phyloP scores from a whole-genome alignment of 805 yeast species.

The Deakozyma indianensis region DNA sequence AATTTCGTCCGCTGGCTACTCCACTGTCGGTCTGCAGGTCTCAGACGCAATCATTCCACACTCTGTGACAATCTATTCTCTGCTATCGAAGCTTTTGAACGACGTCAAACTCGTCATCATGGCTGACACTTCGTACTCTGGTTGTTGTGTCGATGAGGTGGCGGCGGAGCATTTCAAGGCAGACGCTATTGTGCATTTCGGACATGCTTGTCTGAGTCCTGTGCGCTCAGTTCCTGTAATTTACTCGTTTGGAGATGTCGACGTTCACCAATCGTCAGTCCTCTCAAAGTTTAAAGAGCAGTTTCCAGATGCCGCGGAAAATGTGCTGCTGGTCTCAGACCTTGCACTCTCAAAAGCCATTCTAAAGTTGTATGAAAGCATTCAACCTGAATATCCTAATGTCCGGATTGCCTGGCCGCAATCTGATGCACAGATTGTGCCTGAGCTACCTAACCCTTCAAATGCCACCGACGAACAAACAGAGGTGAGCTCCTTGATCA shows the following conservation, averaged over 20 bases:
- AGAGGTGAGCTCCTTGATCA: neutral
- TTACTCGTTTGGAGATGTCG: conserved; percentile 51
- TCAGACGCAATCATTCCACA: conserved; percentile 74
- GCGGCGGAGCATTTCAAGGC: conserved; percentile 88
- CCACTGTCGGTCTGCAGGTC: conserved; percentile 68
- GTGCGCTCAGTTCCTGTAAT: conserved; percentile 59
- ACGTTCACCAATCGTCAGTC: conserved; percentile 26
- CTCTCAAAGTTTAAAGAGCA: conserved; percentile 25
- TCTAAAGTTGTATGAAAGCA: conserved; percentile 22
- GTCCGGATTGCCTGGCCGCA: conserved; percentile 20
- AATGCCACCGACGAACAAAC: neutral
- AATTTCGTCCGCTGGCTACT: conserved; percentile 27
- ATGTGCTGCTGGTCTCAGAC: conserved; percentile 53
- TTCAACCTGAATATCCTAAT: conserved; percentile 21
- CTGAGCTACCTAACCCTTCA: conserved; percentile 1
- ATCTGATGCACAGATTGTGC: conserved; percentile 1
- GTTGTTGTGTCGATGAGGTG: conserved; percentile 94
- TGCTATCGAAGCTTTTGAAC: conserved; percentile 15
- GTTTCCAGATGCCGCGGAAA: conserved; percentile 27
- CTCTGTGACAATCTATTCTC: conserved; percentile 51
- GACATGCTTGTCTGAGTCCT: conserved; percentile 84
- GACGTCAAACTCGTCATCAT: conserved; percentile 47
- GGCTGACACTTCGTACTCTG: conserved; percentile 91
- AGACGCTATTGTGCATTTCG: conserved; percentile 81
- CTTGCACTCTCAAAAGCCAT: conserved; percentile 44